These are phyloP conservation scores for Oxytropis ochrocephala DNA, from an alignment of 306 rosid species.

Conservation along the genomic window DNA sequence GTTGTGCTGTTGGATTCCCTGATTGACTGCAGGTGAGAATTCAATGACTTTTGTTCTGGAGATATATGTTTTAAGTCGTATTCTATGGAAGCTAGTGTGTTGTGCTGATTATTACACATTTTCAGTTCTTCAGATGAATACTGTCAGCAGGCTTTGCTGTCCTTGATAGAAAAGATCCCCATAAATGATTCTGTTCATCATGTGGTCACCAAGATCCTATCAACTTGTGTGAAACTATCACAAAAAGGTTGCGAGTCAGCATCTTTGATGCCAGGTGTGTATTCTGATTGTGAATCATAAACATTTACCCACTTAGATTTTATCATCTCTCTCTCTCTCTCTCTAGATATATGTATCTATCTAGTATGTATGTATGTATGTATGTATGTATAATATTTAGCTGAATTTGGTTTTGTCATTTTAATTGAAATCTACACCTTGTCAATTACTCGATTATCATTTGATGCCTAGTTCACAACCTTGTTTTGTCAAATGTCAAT, in stretches of 20 bases:
- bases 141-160: constrained; percentile 55
- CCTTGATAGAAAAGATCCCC: constrained; percentile 60
- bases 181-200: constrained; percentile 43
- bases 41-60: background rate
- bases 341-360: background rate
- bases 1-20: constrained; percentile 66
- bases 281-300: constrained; percentile 9
- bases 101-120: constrained; percentile 21
- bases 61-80: background rate
- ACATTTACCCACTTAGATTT: background rate
- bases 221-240: constrained; percentile 51
- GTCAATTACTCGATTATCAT: background rate
- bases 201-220: constrained; percentile 53
- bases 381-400: background rate
- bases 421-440: background rate
- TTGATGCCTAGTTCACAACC: constrained; percentile 14
- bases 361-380: background rate
- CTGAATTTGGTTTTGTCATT: background rate
- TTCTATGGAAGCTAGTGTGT: constrained; percentile 1
- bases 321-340: background rate
- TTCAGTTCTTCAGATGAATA: constrained; percentile 64
- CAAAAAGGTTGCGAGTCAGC: constrained; percentile 35
- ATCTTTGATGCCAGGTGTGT: constrained; percentile 50
- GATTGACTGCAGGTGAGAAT: constrained; percentile 63
- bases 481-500: constrained; percentile 21